A percentile compares a stretch with the other conserved stretches of the same genome.
Conservation (phyloP, 1,284 basidiomycete genomes). For the Sporisorium iseilematis-ciliati region DNA sequence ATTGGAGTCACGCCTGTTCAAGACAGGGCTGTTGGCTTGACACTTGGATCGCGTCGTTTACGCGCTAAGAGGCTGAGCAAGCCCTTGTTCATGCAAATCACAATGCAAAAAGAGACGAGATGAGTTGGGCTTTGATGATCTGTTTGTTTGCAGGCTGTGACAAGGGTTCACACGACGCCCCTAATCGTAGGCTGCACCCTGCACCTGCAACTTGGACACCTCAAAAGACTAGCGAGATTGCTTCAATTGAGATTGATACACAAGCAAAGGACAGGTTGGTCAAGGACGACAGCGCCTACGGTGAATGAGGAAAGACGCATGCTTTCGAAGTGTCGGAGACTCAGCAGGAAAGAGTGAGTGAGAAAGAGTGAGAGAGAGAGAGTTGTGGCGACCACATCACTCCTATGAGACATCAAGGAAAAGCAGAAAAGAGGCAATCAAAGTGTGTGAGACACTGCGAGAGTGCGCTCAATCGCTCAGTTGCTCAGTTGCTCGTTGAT, state of each 20-base stretch:
- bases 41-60: constrained; percentile 1
- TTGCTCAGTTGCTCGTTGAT: not conserved
- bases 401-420: too few relatives aligned
- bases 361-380: too few relatives aligned
- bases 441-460: too few relatives aligned
- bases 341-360: too few relatives aligned
- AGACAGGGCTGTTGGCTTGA: not conserved
- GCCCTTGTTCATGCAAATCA: not conserved
- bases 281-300: too few relatives aligned
- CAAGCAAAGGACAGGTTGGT: too few relatives aligned
- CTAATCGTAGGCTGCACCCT: not conserved
- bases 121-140: not conserved
- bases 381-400: too few relatives aligned
- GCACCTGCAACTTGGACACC: constrained; percentile 1
- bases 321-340: too few relatives aligned
- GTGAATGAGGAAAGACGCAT: too few relatives aligned
- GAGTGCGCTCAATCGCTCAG: not conserved
- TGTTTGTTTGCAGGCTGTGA: not conserved
- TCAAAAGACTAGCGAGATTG: too few relatives aligned
- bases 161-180: not conserved
- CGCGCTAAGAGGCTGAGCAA: constrained; percentile 5
- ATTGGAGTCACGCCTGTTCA: not conserved
- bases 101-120: not conserved
- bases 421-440: too few relatives aligned
- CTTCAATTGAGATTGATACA: too few relatives aligned